These are phyloP conservation scores for Botrytis hyacinthi DNA, from an alignment of 2,329 filamentous ascomycete species.

Conservation along the genomic window DNA sequence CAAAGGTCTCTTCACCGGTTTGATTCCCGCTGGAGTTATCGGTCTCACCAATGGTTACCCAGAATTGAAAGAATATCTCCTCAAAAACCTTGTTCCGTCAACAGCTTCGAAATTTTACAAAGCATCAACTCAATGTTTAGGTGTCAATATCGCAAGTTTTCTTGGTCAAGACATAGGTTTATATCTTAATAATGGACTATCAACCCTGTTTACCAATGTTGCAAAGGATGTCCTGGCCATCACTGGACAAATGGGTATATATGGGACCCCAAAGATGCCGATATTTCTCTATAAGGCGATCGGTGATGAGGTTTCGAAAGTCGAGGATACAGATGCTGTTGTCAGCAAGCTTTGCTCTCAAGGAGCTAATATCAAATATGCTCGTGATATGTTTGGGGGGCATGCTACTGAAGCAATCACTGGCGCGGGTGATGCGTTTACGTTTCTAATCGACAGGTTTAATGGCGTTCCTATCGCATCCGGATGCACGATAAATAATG, in stretches of 20 bases:
- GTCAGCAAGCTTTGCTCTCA: slow-evolving; percentile 44
- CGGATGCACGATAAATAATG: slow-evolving; percentile 1
- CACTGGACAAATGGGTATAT: slow-evolving; percentile 28
- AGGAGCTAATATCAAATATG: slow-evolving; percentile 45
- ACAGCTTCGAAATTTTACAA: slow-evolving; percentile 40
- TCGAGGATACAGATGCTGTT: slow-evolving; percentile 46
- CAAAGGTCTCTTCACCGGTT: slow-evolving; percentile 38
- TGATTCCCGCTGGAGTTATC: slow-evolving; percentile 21
- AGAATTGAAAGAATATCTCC: not conserved
- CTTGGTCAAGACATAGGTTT: slow-evolving; percentile 40
- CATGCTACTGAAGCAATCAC: slow-evolving; percentile 43
- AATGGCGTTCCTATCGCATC: slow-evolving; percentile 8
- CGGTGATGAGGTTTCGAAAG: slow-evolving; percentile 45
- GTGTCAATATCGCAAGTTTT: slow-evolving; percentile 36
- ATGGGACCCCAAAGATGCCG: slow-evolving; percentile 47
- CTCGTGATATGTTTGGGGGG: slow-evolving; percentile 44
- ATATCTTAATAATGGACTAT: slow-evolving; percentile 44
- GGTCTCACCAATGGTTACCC: slow-evolving; percentile 22
- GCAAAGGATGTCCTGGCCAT: not conserved
- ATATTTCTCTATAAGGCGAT: slow-evolving; percentile 51
- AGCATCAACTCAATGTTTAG: slow-evolving; percentile 33
- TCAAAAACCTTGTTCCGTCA: slow-evolving; percentile 25
- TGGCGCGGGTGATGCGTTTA: slow-evolving; percentile 39
- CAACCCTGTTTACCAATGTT: slow-evolving; percentile 22
- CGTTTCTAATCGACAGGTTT: slow-evolving; percentile 33